These are phyloP conservation scores for Backusella liffmaniae DNA, from an alignment of 192 early-diverging fungal genomes.

Conservation along the genomic window DNA sequence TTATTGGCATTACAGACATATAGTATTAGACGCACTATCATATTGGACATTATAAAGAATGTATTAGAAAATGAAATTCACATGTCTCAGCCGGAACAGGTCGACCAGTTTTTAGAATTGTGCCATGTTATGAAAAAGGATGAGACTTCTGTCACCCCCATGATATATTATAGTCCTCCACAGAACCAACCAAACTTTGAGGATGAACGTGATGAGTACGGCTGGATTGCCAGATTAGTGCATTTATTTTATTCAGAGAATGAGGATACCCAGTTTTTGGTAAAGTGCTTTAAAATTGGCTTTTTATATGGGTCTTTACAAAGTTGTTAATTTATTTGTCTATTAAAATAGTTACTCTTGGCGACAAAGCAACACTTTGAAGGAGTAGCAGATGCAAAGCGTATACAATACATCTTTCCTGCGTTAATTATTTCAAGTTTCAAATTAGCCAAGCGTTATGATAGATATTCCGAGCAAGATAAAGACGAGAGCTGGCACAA, in stretches of 20 bases:
- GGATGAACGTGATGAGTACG: slow-evolving; percentile 88
- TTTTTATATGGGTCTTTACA: background rate
- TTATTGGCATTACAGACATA: slow-evolving; percentile 85
- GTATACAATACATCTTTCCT: slow-evolving; percentile 89
- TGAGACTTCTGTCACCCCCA: slow-evolving; percentile 58
- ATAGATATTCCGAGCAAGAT: slow-evolving; percentile 27
- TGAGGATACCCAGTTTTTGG: slow-evolving; percentile 77
- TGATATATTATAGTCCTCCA: slow-evolving; percentile 34
- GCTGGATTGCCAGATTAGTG: slow-evolving; percentile 76
- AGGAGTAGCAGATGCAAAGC: slow-evolving; percentile 60
- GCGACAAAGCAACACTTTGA: slow-evolving; percentile 81
- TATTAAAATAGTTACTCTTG: slow-evolving; percentile 59
- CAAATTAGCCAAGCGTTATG: slow-evolving; percentile 57
- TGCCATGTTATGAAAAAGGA: slow-evolving; percentile 77
- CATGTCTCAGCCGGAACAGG: slow-evolving; percentile 68
- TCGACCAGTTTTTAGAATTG: slow-evolving; percentile 75
- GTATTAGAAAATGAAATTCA: slow-evolving; percentile 66
- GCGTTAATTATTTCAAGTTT: slow-evolving; percentile 73
- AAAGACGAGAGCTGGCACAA: slow-evolving; percentile 57
- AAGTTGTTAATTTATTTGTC: background rate
- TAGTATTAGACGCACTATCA: slow-evolving; percentile 77
- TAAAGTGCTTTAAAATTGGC: slow-evolving; percentile 25
- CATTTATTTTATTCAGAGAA: slow-evolving; percentile 70
- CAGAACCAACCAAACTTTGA: slow-evolving; percentile 53
- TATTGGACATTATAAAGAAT: slow-evolving; percentile 68